Conservation (phyloP, 805 yeast species). For the Ogataea dorogensis region DNA sequence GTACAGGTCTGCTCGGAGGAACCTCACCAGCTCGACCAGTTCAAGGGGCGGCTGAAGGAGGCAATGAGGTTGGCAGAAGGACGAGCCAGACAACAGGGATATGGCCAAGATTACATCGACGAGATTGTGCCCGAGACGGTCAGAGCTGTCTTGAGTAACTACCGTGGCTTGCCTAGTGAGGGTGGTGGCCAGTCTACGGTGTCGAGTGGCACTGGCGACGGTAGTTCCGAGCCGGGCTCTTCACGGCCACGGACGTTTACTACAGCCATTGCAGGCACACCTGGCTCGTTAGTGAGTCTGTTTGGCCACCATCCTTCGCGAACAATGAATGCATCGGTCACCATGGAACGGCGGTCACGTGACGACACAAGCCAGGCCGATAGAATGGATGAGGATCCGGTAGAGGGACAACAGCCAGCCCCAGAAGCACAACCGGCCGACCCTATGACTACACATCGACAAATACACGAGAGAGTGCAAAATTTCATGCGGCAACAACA, state of each 20-base stretch:
- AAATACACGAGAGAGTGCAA: conserved; percentile 17
- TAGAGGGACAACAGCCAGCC: too few relatives aligned
- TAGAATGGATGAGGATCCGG: conserved; percentile 20
- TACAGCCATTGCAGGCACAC: conserved; percentile 17
- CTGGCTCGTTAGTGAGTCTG: conserved; percentile 16
- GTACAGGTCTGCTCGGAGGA: conserved; percentile 23
- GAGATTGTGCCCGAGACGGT: conserved; percentile 26
- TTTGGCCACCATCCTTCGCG: conserved; percentile 8
- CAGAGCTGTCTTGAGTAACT: conserved; percentile 23
- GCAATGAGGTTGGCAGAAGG: conserved; percentile 29
- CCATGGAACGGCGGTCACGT: conserved; percentile 8
- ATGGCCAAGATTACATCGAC: conserved; percentile 30
- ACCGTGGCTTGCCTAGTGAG: conserved; percentile 11
- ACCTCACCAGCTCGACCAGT: conserved; percentile 22
- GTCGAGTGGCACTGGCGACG: conserved; percentile 16
- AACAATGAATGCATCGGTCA: conserved; percentile 12
- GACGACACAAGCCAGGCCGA: conserved; percentile 4
- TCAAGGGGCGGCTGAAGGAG: conserved; percentile 29
- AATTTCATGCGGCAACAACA: conserved; percentile 16
- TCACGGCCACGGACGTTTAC: conserved; percentile 19
- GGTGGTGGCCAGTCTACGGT: conserved; percentile 16
- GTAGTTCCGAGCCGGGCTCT: conserved; percentile 9
- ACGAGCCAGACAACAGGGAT: conserved; percentile 35
- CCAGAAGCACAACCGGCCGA: conserved; percentile 12
- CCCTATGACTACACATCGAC: conserved; percentile 14